Evolutionary conservation across 257 asterid species (phyloP), one percentile per base, ranked within the genome.

Genomic region (Ocimum tenuiflorum): DNA sequence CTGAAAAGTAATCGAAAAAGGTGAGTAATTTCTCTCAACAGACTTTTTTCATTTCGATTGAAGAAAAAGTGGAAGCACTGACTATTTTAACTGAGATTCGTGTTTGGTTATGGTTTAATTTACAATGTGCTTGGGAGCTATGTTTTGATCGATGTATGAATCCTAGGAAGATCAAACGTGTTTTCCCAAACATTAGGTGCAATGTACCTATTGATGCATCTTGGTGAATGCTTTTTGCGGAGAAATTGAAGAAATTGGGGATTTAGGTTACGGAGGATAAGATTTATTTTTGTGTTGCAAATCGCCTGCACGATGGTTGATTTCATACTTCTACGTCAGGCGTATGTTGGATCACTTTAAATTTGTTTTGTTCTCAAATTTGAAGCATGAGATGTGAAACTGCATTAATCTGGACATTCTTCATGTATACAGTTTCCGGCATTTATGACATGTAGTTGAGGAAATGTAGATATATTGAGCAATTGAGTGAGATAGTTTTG

Each of bases 1-100:
- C 72, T 10, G 36, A 20, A 48, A 24, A 42, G 9, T 29, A 13
- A 47, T 24, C 48, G 52, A 39, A 11, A 42, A 60, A 67, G 78
- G 78, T 73, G 54, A 60, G 20, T 31, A 17, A 52, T 60, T 33
- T 43, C 51, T 50, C 20, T 29, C 66, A 39, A 20, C 55, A n/a
- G 3, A 6, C 7, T 3, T 23, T 27, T 35, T 45, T 31, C n/a
- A 3, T 38, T 57, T 49, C 31, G 7, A 12, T 45, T 46, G 52
- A 33, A 13, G 12, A 43, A 46, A 23, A 24, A 72, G 6, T 33
- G 65, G 20, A 39, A 55, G 6, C 33, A 24, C 29, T 24, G 36
- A 17, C 50, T 31, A 43, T 70, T 27, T 22, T 0, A 29, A 19
- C 24, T 11, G 14, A 10, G 33, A 11, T 53, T 52, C n/a, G 47